Conservation (phyloP, 441 rosid genomes). For the Gossypium davidsonii region DNA sequence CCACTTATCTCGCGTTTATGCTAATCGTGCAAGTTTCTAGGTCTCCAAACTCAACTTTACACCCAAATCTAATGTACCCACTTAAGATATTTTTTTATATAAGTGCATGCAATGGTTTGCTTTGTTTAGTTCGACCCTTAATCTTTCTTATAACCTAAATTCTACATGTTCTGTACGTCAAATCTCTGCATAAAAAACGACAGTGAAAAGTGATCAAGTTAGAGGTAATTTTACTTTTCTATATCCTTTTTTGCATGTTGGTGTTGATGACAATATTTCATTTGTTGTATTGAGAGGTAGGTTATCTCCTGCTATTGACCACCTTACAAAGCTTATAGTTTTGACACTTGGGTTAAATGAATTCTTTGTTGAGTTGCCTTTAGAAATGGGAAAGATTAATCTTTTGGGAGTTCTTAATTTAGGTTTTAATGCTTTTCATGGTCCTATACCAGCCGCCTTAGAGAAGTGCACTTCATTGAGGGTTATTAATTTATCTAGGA, state of each 20-base stretch:
- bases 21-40: too few relatives aligned
- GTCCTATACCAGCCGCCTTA: neutral
- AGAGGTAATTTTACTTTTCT: conserved; percentile 28
- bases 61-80: too few relatives aligned
- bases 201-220: neutral
- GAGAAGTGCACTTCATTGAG: neutral
- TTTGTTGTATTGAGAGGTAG: conserved; percentile 39
- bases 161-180: conserved; percentile 17
- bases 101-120: too few relatives aligned
- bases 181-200: conserved; percentile 13
- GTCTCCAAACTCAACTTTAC: too few relatives aligned
- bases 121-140: conserved; percentile 20
- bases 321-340: conserved; percentile 45
- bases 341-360: conserved; percentile 47
- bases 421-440: conserved; percentile 4
- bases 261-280: conserved; percentile 27
- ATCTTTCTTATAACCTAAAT: conserved; percentile 31
- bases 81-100: too few relatives aligned
- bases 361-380: conserved; percentile 40
- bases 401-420: conserved; percentile 52
- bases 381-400: conserved; percentile 42
- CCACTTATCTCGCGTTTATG: too few relatives aligned
- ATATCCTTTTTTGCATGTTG: conserved; percentile 39
- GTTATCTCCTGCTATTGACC: conserved; percentile 33
- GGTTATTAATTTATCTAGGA: conserved; percentile 39